A percentile compares a stretch with the other conserved stretches of the same genome.
phyloP scores from a whole-genome alignment of 768 basidiomycete genomes.

The Crepidotus variabilis region DNA sequence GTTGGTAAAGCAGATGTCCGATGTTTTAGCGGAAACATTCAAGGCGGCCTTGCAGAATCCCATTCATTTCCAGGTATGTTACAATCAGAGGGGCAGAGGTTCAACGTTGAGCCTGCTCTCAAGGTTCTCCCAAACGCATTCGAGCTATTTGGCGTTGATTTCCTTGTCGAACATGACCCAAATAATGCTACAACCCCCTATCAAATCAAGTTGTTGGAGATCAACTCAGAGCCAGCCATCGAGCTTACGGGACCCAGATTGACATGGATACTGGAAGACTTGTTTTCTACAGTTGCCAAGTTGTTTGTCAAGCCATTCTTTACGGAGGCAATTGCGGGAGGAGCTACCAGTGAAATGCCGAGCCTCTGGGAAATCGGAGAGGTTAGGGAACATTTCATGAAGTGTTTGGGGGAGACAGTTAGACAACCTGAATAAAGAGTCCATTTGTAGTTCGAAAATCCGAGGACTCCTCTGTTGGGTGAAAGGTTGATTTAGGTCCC shows the following conservation, averaged over 20 bases:
- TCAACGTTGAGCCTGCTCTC: neutral
- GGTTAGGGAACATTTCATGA: slow-evolving; percentile 49
- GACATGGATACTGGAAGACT: slow-evolving; percentile 73
- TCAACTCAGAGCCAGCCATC: slow-evolving; percentile 96
- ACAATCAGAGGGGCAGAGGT: neutral
- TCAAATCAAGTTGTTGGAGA: slow-evolving; percentile 76
- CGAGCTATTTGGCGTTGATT: slow-evolving; percentile 93
- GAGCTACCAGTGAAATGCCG: neutral
- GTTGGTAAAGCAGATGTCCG: slow-evolving; percentile 55
- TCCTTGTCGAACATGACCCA: slow-evolving; percentile 59
- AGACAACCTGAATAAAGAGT: neutral
- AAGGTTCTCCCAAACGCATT: slow-evolving; percentile 90
- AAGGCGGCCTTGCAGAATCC: slow-evolving; percentile 81
- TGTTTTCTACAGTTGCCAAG: slow-evolving; percentile 69
- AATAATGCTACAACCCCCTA: slow-evolving; percentile 24
- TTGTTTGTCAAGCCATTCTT: slow-evolving; percentile 73
- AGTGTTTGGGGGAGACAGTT: slow-evolving; percentile 36
- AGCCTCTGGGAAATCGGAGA: slow-evolving; percentile 49
- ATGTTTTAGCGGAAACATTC: slow-evolving; percentile 76
- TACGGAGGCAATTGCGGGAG: slow-evolving; percentile 8
- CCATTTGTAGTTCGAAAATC: neutral
- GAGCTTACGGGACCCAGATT: slow-evolving; percentile 86
- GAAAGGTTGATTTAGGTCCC: no score
- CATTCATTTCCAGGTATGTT: slow-evolving; percentile 75
- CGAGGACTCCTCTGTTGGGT: neutral